Evolutionary conservation across 75 land plant genomes (phyloP), one percentile per base, ranked within the genome.

Genomic region (Adiantum capillusveneris): DNA sequence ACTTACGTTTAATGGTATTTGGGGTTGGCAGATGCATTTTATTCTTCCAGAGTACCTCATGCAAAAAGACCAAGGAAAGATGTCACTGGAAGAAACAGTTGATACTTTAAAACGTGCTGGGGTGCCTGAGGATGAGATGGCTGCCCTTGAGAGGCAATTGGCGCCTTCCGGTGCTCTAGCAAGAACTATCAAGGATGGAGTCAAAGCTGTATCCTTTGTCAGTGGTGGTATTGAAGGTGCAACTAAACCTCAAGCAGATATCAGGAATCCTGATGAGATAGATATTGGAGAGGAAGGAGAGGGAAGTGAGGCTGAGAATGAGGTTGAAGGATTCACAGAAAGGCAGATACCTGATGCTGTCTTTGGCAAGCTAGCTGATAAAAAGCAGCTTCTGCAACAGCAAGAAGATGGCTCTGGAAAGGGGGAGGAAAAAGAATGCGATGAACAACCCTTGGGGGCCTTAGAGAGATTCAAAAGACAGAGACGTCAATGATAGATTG

Each of bases 41-140:
- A 87, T 91, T 22, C 83, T 84, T n/a, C 93, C 97, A 0, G 97
- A 91, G 68, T 77, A 81, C 49, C 56, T 91, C 51, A 90, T 90
- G 88, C 84, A 88, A 73, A 79, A 77, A 63, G 85, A 87, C 69
- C 69, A 79, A 31, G 69, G 70, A 3, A 81, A 59, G 62, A 44
- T 76, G 22, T 78, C 74, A 11, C 13, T 80, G 18, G 93, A 87
- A 24, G 88, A 91, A 53, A 77, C 88, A 21, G 83, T 67, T 0
- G 91, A 87, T 59, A 75, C 79, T 44, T 51, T 83, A 44, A 84
- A 81, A 56, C 74, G 71, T 14, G 95, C 90, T 21, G 90, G 94
- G 0, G 81, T 80, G 11, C 61, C 79, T 25, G 87, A 87, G 37
- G 97, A 91, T 64, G 88, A 84, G 46, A 91, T 91, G 97, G 97